Percentiles rank a stretch among this genome's conserved stretches.
phyloP scores from a whole-genome alignment of 2,329 filamentous ascomycete genomes.

The Beauveria sp. region DNA sequence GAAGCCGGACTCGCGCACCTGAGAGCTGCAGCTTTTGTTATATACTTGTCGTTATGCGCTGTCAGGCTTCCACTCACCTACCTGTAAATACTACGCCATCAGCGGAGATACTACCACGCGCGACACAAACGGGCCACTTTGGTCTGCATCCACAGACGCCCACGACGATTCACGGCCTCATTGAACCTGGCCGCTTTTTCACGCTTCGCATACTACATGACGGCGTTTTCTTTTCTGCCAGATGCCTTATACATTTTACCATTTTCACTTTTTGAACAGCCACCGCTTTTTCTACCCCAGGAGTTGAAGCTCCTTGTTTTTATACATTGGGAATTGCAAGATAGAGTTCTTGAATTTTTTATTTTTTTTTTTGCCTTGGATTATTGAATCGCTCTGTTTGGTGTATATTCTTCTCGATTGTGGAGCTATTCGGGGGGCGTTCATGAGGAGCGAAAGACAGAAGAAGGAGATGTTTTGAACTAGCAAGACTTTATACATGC shows the following conservation, averaged over 20 bases:
- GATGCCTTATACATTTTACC: not conserved
- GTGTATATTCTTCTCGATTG: not conserved
- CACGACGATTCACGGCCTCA: not conserved
- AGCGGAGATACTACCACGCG: not conserved
- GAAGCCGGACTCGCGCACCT: not conserved
- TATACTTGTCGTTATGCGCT: not conserved
- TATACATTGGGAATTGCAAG: not conserved
- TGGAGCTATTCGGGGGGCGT: not conserved
- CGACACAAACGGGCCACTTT: not conserved
- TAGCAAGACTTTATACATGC: no score
- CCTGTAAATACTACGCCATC: not conserved
- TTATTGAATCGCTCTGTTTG: not conserved
- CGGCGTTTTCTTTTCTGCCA: not conserved
- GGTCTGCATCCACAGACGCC: not conserved
- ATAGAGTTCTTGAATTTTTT: not conserved
- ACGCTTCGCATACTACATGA: not conserved
- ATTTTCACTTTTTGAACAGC: not conserved
- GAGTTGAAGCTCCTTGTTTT: constrained; percentile 1
- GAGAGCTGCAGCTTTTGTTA: not conserved
- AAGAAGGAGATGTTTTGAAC: not conserved
- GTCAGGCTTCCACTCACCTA: not conserved
- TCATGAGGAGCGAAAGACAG: not conserved
- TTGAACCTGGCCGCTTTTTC: not conserved
- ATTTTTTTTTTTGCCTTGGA: not conserved
- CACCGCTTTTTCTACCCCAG: not conserved